phyloP scores from a whole-genome alignment of 345 rosid genomes.

The Boechera divaricarpa region DNA sequence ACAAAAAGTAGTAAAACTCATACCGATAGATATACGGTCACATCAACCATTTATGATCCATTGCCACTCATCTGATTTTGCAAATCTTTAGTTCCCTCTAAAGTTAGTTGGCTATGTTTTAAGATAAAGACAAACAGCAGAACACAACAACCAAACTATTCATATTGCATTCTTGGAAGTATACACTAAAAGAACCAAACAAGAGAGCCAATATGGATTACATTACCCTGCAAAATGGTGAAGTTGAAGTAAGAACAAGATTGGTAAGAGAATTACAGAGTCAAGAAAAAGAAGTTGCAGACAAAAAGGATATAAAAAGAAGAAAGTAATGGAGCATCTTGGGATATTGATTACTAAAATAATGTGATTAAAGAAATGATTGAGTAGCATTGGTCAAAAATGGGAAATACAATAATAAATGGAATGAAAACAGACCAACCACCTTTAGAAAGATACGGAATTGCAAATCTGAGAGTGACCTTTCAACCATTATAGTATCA shows the following conservation, averaged over 20 bases:
- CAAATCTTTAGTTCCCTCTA: constrained; percentile 30
- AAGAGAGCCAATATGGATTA: neutral
- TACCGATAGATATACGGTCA: constrained; percentile 22
- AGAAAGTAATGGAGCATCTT: constrained; percentile 39
- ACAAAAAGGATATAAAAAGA: constrained; percentile 36
- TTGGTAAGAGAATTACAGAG: neutral
- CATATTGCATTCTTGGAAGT: constrained; percentile 5
- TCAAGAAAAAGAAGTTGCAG: constrained; percentile 39
- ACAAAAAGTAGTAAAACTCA: constrained; percentile 28
- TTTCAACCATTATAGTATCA: constrained; percentile 53
- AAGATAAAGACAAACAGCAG: constrained; percentile 9
- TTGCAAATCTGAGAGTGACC: constrained; percentile 66
- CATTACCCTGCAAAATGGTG: constrained; percentile 36
- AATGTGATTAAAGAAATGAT: constrained; percentile 37
- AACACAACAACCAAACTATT: constrained; percentile 7
- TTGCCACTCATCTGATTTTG: constrained; percentile 12
- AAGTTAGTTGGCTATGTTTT: constrained; percentile 20
- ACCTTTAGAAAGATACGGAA: constrained; percentile 63
- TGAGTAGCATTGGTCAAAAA: constrained; percentile 30
- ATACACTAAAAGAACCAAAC: neutral
- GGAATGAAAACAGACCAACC: constrained; percentile 54
- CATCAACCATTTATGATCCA: constrained; percentile 33
- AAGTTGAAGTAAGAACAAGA: constrained; percentile 26
- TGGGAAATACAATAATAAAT: constrained; percentile 38
- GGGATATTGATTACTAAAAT: constrained; percentile 7